phyloP scores from a whole-genome alignment of 129 eudicot species.

The Flaveria linearis region DNA sequence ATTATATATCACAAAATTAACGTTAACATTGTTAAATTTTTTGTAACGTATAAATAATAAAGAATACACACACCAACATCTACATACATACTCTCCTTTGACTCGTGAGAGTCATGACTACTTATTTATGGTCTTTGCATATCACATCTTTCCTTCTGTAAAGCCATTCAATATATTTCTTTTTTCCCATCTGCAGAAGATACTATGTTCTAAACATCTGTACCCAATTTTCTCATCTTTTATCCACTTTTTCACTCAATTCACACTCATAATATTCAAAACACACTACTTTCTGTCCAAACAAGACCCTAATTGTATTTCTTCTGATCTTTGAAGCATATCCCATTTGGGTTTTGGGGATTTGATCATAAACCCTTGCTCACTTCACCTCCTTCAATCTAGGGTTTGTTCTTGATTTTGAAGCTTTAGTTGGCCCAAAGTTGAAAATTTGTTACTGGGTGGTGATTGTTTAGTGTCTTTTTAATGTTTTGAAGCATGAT shows the following conservation, averaged over 20 bases:
- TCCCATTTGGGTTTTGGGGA: slow-evolving; percentile 38
- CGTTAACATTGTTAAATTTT: no score
- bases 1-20: no score
- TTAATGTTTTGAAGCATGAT: slow-evolving; percentile 28
- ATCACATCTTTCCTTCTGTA: slow-evolving; percentile 37
- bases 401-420: slow-evolving; percentile 35
- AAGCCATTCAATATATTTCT: slow-evolving; percentile 28
- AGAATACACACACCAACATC: not conserved
- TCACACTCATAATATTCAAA: slow-evolving; percentile 11
- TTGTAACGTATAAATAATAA: slow-evolving; percentile 2
- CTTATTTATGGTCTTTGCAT: slow-evolving; percentile 14
- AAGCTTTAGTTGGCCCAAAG: not conserved
- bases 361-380: slow-evolving; percentile 45
- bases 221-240: slow-evolving; percentile 14
- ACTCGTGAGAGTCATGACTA: slow-evolving; percentile 43
- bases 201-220: slow-evolving; percentile 27
- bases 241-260: slow-evolving; percentile 23
- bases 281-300: slow-evolving; percentile 8
- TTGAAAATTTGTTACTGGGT: slow-evolving; percentile 21
- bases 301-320: slow-evolving; percentile 19
- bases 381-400: slow-evolving; percentile 20
- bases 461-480: slow-evolving; percentile 28
- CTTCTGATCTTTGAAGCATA: slow-evolving; percentile 28
- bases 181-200: slow-evolving; percentile 33
- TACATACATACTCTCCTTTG: slow-evolving; percentile 23